phyloP scores from a whole-genome alignment of 2,329 filamentous ascomycete genomes.

The Magnaporthiopsis rhizophila region DNA sequence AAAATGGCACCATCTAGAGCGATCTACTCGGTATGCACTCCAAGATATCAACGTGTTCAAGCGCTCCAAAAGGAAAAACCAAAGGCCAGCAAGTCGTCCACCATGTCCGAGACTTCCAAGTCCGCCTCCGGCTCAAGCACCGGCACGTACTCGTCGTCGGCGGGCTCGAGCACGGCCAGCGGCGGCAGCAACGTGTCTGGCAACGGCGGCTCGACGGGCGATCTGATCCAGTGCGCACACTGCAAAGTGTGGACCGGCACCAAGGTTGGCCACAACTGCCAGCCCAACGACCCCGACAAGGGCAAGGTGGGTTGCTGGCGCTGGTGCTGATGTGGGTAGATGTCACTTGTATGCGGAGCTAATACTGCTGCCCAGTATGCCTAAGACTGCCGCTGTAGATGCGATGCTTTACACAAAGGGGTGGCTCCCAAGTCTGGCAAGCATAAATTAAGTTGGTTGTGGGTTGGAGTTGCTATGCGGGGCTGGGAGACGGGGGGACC shows the following conservation, averaged over 20 bases:
- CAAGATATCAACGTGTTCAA: not conserved
- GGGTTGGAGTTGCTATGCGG: not conserved
- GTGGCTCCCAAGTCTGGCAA: too few relatives aligned
- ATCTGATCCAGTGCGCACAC: not conserved
- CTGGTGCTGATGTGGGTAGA: too few relatives aligned
- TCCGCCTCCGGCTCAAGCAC: not conserved
- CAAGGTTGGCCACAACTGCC: not conserved
- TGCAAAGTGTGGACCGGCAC: not conserved
- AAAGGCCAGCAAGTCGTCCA: not conserved
- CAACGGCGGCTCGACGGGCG: not conserved
- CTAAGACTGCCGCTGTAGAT: not conserved
- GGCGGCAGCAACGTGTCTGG: not conserved
- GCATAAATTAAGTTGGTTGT: too few relatives aligned
- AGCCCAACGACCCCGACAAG: conserved; percentile 3
- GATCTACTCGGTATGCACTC: not conserved
- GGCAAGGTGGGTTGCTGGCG: not conserved
- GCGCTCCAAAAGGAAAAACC: not conserved
- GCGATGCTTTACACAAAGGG: not conserved
- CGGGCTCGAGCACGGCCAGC: not conserved
- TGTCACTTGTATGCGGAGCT: not conserved
- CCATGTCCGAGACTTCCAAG: not conserved
- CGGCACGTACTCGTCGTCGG: not conserved
- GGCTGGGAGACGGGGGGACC: too few relatives aligned
- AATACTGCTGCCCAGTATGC: not conserved
- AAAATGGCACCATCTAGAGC: not conserved